Evolutionary conservation across 495 filamentous ascomycete species (phyloP).

Genomic region (Daldinia caldariorum): DNA sequence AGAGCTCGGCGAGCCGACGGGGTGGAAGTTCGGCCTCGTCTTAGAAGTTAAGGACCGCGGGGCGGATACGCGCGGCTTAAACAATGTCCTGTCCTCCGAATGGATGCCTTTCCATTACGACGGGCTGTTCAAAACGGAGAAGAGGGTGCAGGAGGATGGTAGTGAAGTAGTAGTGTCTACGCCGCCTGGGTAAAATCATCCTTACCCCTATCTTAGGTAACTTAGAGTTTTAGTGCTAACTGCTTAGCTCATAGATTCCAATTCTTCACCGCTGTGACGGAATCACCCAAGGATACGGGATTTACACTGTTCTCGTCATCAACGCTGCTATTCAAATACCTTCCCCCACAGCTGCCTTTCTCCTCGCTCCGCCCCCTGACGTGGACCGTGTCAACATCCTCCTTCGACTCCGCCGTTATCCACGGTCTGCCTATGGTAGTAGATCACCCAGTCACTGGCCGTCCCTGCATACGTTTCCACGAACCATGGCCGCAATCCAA

Average conservation of each 20-base stretch:
- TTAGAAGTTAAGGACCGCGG: constrained; percentile 60
- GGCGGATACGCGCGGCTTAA: constrained; percentile 48
- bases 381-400: constrained; percentile 56
- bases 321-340: constrained; percentile 60
- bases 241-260: constrained; percentile 55
- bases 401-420: constrained; percentile 54
- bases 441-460: constrained; percentile 55
- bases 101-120: constrained; percentile 68
- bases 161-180: constrained; percentile 39
- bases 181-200: constrained; percentile 38
- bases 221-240: not conserved
- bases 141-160: constrained; percentile 49
- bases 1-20: constrained; percentile 56
- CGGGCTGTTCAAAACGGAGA: constrained; percentile 62
- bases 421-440: constrained; percentile 59
- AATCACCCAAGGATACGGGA: constrained; percentile 58
- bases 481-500: constrained; percentile 62
- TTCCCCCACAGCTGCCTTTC: constrained; percentile 53
- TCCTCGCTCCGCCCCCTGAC: constrained; percentile 53
- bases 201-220: not conserved
- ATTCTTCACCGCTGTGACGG: constrained; percentile 61
- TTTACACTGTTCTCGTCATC: constrained; percentile 64
- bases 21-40: constrained; percentile 63
- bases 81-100: constrained; percentile 62
- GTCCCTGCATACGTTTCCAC: constrained; percentile 63